A percentile compares a stretch with the other conserved stretches of the same genome.
Conservation (phyloP, 306 rosid species). For the Leucaena leucocephala region DNA sequence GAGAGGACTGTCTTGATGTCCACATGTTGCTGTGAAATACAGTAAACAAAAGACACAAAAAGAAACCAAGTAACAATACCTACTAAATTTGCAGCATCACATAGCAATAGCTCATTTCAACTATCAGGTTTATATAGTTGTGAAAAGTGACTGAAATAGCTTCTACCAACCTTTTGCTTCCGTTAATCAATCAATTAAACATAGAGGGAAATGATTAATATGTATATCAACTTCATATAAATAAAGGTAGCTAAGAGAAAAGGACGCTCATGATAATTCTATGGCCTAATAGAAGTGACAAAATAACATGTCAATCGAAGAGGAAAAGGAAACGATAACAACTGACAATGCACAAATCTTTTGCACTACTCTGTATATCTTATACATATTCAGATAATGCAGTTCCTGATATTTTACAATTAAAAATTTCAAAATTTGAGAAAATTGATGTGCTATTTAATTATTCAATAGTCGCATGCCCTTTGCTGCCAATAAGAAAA, state of each 20-base stretch:
- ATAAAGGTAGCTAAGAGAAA: conserved; percentile 20
- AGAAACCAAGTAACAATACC: conserved; percentile 22
- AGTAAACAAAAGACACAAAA: conserved; percentile 19
- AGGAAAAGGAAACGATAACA: too few species aligned
- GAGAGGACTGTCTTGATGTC: conserved; percentile 98
- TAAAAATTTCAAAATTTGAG: too few species aligned
- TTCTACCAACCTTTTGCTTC: conserved; percentile 15
- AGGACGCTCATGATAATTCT: conserved; percentile 18
- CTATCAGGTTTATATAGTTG: conserved; percentile 28
- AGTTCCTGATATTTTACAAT: too few species aligned
- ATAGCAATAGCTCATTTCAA: conserved; percentile 27
- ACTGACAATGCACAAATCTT: too few species aligned
- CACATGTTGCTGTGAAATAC: conserved; percentile 72
- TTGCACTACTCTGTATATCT: too few species aligned
- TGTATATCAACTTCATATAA: conserved; percentile 22
- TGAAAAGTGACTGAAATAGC: conserved; percentile 4
- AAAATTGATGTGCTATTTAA: too few species aligned
- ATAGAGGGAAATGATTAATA: conserved; percentile 6
- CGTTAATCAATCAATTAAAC: conserved; percentile 12
- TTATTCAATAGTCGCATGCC: too few species aligned
- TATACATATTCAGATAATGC: too few species aligned
- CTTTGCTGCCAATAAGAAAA: too few species aligned
- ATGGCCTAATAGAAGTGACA: conserved; percentile 3
- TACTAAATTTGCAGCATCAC: conserved; percentile 29
- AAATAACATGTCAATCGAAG: conserved; percentile 24